Evolutionary conservation across 345 rosid genomes (phyloP), one percentile per base, ranked within the genome.

Genomic region (Hibiscus trionum): DNA sequence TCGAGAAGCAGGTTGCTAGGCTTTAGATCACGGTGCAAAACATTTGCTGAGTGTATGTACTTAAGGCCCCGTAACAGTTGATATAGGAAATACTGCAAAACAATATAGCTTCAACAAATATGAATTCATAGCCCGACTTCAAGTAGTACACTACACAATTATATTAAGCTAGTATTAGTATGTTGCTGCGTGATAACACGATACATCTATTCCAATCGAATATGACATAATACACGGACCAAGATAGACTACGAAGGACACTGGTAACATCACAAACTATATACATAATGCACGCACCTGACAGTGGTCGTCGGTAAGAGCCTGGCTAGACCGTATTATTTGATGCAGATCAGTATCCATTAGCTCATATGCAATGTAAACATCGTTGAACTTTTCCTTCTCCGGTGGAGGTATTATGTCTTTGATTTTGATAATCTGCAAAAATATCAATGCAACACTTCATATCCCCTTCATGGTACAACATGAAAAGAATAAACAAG

Each of bases 221-320:
- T 26, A 58, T 12, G 35, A 10, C 2, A 58, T 58, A 24, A 5
- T 50, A 16, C 19, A 16, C 19, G 7, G 2, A n/a, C 8, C 56
- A 50, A 15, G 19, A 16, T 50, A 50, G 8, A 50, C 19, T 4
- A 50, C 9, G 1, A 6, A 50, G 7, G 17, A 50, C 56, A 16
- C n/a, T 50, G 19, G 2, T 26, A 24, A 58, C 33, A 12, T 58
- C 35, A 58, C 2, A 27, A 26, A 58, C 62, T 58, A 58, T 33
- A 58, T 33, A 26, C 7, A 59, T 27, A 27, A 77, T 68, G 44
- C 3, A 33, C 1, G 6, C 21, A 91, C 98, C 86, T 89, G 98
- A 79, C 87, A 91, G 71, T 94, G 97, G 67, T 94, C 96, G 55
- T 91, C 91, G 1, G 93, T 88, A 72, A 91, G 78, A 73, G 76